phyloP scores from a whole-genome alignment of 2,329 filamentous ascomycete species.

The Colletotrichum scovillei region DNA sequence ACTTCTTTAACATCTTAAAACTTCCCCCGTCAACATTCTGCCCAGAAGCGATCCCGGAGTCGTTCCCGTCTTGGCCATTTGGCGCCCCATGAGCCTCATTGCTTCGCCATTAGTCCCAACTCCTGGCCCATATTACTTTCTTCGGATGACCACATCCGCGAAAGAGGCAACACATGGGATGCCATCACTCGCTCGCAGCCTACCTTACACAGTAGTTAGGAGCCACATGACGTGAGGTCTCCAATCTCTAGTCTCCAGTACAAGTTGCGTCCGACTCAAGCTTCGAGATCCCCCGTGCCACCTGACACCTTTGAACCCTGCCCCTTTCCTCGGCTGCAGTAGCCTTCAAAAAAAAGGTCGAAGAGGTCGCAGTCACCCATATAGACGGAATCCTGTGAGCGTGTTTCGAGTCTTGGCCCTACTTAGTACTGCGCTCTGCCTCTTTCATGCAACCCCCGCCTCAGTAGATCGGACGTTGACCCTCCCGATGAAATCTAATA shows the following conservation, averaged over 20 bases:
- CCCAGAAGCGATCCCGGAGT: conserved; percentile 17
- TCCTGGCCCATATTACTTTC: conserved; percentile 15
- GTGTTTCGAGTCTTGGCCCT: conserved; percentile 24
- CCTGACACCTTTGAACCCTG: neutral
- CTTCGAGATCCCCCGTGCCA: neutral
- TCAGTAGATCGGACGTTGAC: conserved; percentile 27
- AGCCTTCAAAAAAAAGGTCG: neutral
- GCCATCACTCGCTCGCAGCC: neutral
- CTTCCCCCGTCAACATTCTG: neutral
- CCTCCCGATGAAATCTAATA: conserved; percentile 20
- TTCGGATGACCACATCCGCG: conserved; percentile 29
- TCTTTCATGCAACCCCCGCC: conserved; percentile 15
- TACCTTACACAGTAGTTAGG: no score
- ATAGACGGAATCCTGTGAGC: conserved; percentile 7
- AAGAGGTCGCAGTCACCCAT: neutral
- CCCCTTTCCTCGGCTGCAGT: neutral
- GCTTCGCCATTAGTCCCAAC: neutral
- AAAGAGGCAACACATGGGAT: neutral
- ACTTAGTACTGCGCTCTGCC: neutral
- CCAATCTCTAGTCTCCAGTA: neutral
- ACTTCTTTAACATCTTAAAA: conserved; percentile 10
- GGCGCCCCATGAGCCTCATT: conserved; percentile 9
- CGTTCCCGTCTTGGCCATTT: conserved; percentile 22
- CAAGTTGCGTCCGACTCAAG: neutral
- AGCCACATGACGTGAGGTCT: neutral